Evolutionary conservation across 2,329 filamentous ascomycete genomes (phyloP), one percentile per base, ranked within the genome.

Genomic region (Tolypocladium paradoxum): DNA sequence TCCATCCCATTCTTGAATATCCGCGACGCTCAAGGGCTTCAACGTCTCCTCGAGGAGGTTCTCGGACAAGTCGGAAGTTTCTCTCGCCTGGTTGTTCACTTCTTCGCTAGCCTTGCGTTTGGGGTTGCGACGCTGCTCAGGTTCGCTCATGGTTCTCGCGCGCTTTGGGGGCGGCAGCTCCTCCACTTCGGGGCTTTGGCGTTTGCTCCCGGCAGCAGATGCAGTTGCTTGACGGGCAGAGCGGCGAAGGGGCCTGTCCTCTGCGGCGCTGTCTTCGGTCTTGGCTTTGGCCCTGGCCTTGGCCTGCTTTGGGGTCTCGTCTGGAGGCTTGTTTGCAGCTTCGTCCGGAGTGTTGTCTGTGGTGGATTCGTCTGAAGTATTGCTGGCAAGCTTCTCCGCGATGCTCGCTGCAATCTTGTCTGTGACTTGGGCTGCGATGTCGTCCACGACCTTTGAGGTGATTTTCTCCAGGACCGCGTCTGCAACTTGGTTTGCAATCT

Each of bases 1-100:
- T 27, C 86, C 85, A 49, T 81, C 75, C 82, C 85, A 90, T 33
- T 76, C 74, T 29, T 76, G 68, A 27, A 78, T 75, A 60, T 87
- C 82, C 33, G 76, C 68, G 6, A 68, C 62, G 4, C 69, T 71
- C 53, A 81, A 72, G 12, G 75, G 75, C 37, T 69, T 69, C 53
- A 82, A 66, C 1, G 75, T 66, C 43, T 74, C 69, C 9, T 72
- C 67, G 31, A 79, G 68, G 2, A 78, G 64, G n/a, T 74, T 64
- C 5, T 72, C 71, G 0, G 65, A 62, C 1, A 68, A 53, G 27
- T 67, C 16, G 33, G 29, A n/a, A 24, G 12, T 20, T 14, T 48
- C 34, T 11, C 9, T 62, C 35, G 64, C 61, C 16, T 48, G 43
- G n/a, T 54, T 49, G 1, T 56, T 59, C 29, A 69, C 66, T 7